Conservation (phyloP, 2,329 filamentous ascomycete species). For the Pseudocercospora crystallina region DNA sequence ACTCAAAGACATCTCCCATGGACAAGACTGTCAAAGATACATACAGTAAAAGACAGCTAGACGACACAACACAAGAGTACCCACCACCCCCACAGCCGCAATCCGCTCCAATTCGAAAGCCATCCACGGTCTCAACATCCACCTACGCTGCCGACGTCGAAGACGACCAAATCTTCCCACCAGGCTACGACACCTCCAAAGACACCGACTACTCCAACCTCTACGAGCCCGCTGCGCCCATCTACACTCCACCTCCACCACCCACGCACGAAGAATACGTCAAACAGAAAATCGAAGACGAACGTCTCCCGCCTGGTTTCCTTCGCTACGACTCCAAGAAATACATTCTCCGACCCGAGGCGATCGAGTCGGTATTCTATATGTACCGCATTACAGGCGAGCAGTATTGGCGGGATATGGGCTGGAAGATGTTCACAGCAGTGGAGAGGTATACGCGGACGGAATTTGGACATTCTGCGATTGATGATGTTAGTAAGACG, state of each 20-base stretch:
- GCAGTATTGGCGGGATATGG: slow-evolving; percentile 70
- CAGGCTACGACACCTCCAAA: background rate
- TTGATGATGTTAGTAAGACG: slow-evolving; percentile 60
- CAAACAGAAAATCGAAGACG: slow-evolving; percentile 37
- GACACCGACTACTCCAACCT: slow-evolving; percentile 5
- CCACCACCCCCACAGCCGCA: slow-evolving; percentile 3
- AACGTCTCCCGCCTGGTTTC: slow-evolving; percentile 44
- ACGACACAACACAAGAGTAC: background rate
- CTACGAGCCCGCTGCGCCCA: slow-evolving; percentile 3
- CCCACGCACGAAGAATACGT: slow-evolving; percentile 35
- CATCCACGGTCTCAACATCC: background rate
- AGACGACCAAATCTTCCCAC: background rate
- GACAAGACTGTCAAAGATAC: too few relatives aligned
- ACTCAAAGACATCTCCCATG: too few relatives aligned
- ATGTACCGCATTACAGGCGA: slow-evolving; percentile 89
- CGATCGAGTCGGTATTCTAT: slow-evolving; percentile 85
- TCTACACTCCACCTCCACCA: slow-evolving; percentile 30
- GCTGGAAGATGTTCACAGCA: slow-evolving; percentile 80
- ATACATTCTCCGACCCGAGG: slow-evolving; percentile 63
- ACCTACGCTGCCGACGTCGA: background rate
- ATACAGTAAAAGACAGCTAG: background rate
- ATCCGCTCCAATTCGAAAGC: background rate
- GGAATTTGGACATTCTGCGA: slow-evolving; percentile 67
- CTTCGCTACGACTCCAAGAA: slow-evolving; percentile 37
- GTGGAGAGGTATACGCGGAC: slow-evolving; percentile 67